Conservation (phyloP, 805 yeast species). For the Ogataea nonfermentans region DNA sequence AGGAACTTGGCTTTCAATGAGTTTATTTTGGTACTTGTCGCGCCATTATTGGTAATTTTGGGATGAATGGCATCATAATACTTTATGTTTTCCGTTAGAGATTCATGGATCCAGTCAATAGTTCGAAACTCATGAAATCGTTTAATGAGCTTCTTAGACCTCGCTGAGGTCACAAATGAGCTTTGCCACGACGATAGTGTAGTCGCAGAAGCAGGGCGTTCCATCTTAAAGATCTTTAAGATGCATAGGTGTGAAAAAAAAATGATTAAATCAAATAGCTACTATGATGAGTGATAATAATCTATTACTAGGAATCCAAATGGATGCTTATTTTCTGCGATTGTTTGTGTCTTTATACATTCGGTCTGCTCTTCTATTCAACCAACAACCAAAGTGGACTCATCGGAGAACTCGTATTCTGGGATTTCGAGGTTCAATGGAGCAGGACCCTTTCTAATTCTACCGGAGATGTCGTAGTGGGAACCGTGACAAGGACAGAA, state of each 20-base stretch:
- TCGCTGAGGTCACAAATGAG: conserved; percentile 16
- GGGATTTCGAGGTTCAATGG: conserved; percentile 98
- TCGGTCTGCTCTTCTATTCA: conserved; percentile 56
- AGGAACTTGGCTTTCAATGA: conserved; percentile 29
- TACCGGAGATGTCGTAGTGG: conserved; percentile 99
- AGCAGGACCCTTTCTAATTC: conserved; percentile 99
- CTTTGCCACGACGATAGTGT: conserved; percentile 25
- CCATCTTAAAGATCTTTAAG: background rate
- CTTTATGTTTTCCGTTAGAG: conserved; percentile 44
- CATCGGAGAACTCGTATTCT: conserved; percentile 75
- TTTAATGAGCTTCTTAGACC: conserved; percentile 32
- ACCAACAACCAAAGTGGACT: conserved; percentile 82
- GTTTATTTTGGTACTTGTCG: conserved; percentile 10
- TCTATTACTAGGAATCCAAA: conserved; percentile 12
- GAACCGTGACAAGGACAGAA: conserved; percentile 99
- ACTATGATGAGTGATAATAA: conserved; percentile 1
- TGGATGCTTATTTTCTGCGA: conserved; percentile 14
- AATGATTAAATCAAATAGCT: background rate
- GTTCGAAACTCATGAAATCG: conserved; percentile 62
- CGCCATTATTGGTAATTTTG: conserved; percentile 7
- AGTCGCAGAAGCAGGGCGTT: conserved; percentile 13
- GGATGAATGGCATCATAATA: conserved; percentile 24
- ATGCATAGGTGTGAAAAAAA: conserved; percentile 4
- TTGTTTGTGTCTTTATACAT: conserved; percentile 14
- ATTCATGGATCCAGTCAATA: conserved; percentile 70